Conservation (phyloP, 2,329 filamentous ascomycete genomes). For the Xylaria sp. region DNA sequence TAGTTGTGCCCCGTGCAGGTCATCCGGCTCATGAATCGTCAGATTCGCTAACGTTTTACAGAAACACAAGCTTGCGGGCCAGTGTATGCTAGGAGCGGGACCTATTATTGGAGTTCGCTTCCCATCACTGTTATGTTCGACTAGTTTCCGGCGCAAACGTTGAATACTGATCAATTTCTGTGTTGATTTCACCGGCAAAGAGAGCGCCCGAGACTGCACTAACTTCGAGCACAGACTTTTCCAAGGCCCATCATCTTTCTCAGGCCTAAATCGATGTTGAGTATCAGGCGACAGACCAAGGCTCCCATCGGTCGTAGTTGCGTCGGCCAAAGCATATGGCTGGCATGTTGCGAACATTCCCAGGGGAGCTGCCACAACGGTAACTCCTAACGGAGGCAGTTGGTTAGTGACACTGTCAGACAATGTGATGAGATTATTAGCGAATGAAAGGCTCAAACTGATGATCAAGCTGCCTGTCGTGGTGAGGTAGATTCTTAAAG, state of each 20-base stretch:
- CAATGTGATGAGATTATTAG: conserved; percentile 58
- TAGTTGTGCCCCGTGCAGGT: conserved; percentile 51
- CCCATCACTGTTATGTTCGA: conserved; percentile 55
- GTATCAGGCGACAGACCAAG: conserved; percentile 64
- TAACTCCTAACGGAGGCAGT: conserved; percentile 54
- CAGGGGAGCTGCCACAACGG: conserved; percentile 65
- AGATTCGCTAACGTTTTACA: conserved; percentile 58
- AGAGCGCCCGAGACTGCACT: conserved; percentile 61
- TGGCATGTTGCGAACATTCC: conserved; percentile 59
- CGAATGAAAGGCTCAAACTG: conserved; percentile 58
- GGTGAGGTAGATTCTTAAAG: conserved; percentile 64
- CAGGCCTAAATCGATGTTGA: conserved; percentile 57
- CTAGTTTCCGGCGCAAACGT: conserved; percentile 56
- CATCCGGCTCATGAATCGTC: conserved; percentile 53
- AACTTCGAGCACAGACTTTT: conserved; percentile 61
- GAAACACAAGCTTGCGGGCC: conserved; percentile 65
- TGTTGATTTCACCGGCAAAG: conserved; percentile 54
- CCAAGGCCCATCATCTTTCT: conserved; percentile 58
- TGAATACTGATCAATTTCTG: conserved; percentile 62
- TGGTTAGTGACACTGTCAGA: conserved; percentile 56
- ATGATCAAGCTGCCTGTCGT: conserved; percentile 65
- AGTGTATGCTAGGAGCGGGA: conserved; percentile 57
- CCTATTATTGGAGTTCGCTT: conserved; percentile 53
- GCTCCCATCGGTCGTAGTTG: conserved; percentile 50
- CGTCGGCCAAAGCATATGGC: conserved; percentile 50